Evolutionary conservation across 768 basidiomycete genomes (phyloP).

Genomic region (Tylopilus rubrobrunneus): DNA sequence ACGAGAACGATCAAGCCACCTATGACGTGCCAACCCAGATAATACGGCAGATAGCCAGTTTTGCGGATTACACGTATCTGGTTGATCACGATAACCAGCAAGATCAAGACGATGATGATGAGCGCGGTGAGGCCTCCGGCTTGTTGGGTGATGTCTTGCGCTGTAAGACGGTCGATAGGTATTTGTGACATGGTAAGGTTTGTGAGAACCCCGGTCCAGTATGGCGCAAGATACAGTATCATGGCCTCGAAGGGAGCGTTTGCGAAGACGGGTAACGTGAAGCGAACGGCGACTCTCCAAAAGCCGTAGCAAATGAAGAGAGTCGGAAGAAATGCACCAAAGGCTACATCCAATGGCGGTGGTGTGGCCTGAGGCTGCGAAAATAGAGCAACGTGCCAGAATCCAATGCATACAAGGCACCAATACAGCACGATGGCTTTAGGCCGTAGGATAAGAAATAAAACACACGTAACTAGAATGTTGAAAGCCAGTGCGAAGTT

Average conservation of each 20-base stretch:
- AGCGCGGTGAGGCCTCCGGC: conserved; percentile 51
- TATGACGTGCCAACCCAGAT: conserved; percentile 66
- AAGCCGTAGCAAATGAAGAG: conserved; percentile 78
- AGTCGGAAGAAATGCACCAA: conserved; percentile 50
- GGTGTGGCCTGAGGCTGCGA: conserved; percentile 66
- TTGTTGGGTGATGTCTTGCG: conserved; percentile 59
- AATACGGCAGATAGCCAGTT: conserved; percentile 79
- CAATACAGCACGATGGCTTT: conserved; percentile 65
- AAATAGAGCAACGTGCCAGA: conserved; percentile 81
- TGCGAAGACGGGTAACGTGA: conserved; percentile 65
- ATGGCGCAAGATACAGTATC: conserved; percentile 71
- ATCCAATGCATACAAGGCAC: conserved; percentile 79
- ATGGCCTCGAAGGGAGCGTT: conserved; percentile 68
- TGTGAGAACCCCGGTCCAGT: conserved; percentile 73
- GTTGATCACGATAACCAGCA: conserved; percentile 60
- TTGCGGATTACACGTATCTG: conserved; percentile 81
- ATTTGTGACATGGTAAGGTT: conserved; percentile 70
- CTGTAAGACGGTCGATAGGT: conserved; percentile 73
- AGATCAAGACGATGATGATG: conserved; percentile 61
- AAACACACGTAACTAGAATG: conserved; percentile 56
- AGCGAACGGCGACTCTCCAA: conserved; percentile 74
- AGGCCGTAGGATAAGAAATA: conserved; percentile 74
- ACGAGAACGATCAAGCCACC: conserved; percentile 67
- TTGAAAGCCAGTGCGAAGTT: conserved; percentile 71
- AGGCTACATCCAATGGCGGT: conserved; percentile 68